phyloP scores from a whole-genome alignment of 768 basidiomycete species.

The Pulveroboletus sp. region DNA sequence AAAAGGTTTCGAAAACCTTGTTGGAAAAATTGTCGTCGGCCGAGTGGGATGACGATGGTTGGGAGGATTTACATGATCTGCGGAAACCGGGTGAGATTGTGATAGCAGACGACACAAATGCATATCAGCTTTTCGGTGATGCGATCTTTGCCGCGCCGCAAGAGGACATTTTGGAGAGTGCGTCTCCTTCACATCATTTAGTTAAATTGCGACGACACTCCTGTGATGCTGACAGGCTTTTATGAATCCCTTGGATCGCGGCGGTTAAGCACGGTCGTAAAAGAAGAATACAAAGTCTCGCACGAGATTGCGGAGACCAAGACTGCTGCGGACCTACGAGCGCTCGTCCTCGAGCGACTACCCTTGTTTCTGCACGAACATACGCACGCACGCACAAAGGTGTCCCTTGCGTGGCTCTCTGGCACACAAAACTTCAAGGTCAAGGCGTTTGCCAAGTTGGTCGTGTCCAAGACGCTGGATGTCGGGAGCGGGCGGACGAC shows the following conservation, averaged over 20 bases:
- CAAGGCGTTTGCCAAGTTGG: conserved; percentile 61
- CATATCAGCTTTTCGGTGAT: conserved; percentile 76
- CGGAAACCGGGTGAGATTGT: conserved; percentile 67
- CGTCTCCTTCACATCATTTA: not conserved
- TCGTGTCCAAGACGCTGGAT: conserved; percentile 58
- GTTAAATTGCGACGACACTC: not conserved
- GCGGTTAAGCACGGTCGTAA: conserved; percentile 67
- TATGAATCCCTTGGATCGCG: conserved; percentile 75
- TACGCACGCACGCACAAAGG: conserved; percentile 57
- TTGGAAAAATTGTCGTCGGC: conserved; percentile 17
- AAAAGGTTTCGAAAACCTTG: conserved; percentile 29
- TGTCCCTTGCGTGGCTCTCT: conserved; percentile 67
- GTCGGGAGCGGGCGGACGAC: conserved; percentile 48
- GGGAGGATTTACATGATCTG: conserved; percentile 72
- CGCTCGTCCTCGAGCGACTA: conserved; percentile 75
- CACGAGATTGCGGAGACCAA: conserved; percentile 49
- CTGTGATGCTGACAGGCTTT: conserved; percentile 48
- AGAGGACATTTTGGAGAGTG: conserved; percentile 89
- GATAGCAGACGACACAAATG: conserved; percentile 83
- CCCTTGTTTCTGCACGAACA: conserved; percentile 93
- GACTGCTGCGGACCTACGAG: conserved; percentile 49
- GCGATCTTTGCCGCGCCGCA: conserved; percentile 78
- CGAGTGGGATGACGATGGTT: conserved; percentile 64
- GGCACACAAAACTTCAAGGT: conserved; percentile 65
- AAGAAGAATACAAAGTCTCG: conserved; percentile 69